These are phyloP conservation scores for Kitagawia praeruptora DNA, from an alignment of 129 eudicot species.

Conservation along the genomic window DNA sequence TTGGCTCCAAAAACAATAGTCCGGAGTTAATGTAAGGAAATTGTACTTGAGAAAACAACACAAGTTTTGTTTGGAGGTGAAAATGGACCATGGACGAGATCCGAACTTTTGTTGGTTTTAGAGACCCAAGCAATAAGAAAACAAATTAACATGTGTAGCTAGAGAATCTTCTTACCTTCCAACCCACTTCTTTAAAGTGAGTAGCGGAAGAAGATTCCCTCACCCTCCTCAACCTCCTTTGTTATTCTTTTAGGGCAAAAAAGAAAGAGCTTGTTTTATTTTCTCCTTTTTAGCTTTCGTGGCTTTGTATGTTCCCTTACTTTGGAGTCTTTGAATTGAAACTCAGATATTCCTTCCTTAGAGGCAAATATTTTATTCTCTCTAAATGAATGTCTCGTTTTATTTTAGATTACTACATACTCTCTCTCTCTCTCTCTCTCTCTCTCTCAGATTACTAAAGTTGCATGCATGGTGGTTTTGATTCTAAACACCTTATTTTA, in stretches of 20 bases:
- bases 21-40: neutral
- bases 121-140: neutral
- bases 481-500: slow-evolving; percentile 41
- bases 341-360: slow-evolving; percentile 73
- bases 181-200: slow-evolving; percentile 75
- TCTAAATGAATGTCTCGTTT: slow-evolving; percentile 21
- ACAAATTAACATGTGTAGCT: neutral
- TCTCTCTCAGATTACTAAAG: neutral
- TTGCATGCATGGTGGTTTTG: slow-evolving; percentile 47
- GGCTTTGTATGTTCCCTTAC: slow-evolving; percentile 41
- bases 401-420: neutral
- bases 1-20: neutral
- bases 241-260: slow-evolving; percentile 31
- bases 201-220: slow-evolving; percentile 79
- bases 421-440: too few species aligned
- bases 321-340: slow-evolving; percentile 67
- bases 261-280: slow-evolving; percentile 17
- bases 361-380: slow-evolving; percentile 36
- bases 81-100: slow-evolving; percentile 43
- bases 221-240: slow-evolving; percentile 32
- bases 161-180: slow-evolving; percentile 76
- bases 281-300: slow-evolving; percentile 38
- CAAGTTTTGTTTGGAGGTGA: slow-evolving; percentile 6
- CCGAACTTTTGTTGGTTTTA: slow-evolving; percentile 33
- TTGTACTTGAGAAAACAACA: slow-evolving; percentile 1